phyloP scores from a whole-genome alignment of 2,329 filamentous ascomycete species.

The Penicillium sp. region DNA sequence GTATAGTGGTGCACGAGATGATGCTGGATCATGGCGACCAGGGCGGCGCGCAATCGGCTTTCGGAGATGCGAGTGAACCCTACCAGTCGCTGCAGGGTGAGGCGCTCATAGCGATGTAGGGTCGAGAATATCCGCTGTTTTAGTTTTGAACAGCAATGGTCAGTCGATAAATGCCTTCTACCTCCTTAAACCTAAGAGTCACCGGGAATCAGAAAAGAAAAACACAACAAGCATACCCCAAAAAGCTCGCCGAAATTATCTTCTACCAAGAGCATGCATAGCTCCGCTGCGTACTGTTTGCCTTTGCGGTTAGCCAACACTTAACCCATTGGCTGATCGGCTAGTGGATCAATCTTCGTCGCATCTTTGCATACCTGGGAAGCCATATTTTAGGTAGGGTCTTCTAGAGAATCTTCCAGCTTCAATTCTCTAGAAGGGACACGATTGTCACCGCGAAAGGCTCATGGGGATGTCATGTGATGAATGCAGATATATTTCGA shows the following conservation, averaged over 20 bases:
- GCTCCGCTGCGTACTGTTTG: conserved; percentile 73
- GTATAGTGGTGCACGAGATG: conserved; percentile 79
- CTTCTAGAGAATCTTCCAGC: conserved; percentile 78
- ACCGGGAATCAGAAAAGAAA: not conserved
- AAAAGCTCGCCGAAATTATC: conserved; percentile 91
- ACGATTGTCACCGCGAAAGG: conserved; percentile 66
- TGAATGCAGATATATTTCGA: not conserved
- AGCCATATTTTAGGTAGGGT: conserved; percentile 51
- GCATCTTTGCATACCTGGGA: conserved; percentile 56
- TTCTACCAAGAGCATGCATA: conserved; percentile 86
- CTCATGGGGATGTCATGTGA: conserved; percentile 32
- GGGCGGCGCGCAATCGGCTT: conserved; percentile 78
- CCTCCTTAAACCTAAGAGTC: not conserved
- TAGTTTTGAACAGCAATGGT: not conserved
- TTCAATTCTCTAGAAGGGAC: conserved; percentile 70
- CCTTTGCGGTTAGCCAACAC: conserved; percentile 32
- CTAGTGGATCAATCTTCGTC: conserved; percentile 12
- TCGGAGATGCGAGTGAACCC: conserved; percentile 73
- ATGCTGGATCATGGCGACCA: conserved; percentile 86
- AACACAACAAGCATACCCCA: conserved; percentile 67
- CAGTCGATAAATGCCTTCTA: conserved; percentile 12
- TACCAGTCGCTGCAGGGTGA: conserved; percentile 70
- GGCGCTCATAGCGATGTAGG: conserved; percentile 78
- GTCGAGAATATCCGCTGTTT: conserved; percentile 79
- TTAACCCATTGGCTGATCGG: not conserved